These are phyloP conservation scores for Blastobotrys attinorum DNA, from an alignment of 805 yeast species.

Conservation along the genomic window DNA sequence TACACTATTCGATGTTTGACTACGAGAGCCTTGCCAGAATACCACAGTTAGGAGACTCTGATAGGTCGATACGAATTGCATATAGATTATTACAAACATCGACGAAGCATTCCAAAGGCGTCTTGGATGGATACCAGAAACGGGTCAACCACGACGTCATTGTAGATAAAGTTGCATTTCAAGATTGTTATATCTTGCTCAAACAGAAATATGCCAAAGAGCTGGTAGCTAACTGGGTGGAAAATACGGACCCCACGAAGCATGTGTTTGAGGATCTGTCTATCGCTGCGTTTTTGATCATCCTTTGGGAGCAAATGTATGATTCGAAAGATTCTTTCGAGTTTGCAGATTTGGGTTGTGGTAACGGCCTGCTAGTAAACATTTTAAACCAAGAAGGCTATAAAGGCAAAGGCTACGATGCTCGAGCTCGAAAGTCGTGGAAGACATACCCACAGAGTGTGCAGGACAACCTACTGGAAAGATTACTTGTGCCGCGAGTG, in stretches of 20 bases:
- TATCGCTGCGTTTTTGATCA: slow-evolving; percentile 88
- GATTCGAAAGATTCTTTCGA: slow-evolving; percentile 39
- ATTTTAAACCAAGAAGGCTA: slow-evolving; percentile 73
- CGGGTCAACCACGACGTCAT: slow-evolving; percentile 84
- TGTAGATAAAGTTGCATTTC: slow-evolving; percentile 75
- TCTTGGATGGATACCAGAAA: slow-evolving; percentile 75
- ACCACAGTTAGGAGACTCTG: slow-evolving; percentile 19
- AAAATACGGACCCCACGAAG: slow-evolving; percentile 87
- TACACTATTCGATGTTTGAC: slow-evolving; percentile 65
- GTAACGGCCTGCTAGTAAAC: slow-evolving; percentile 81
- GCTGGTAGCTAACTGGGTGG: slow-evolving; percentile 81
- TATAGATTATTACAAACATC: slow-evolving; percentile 72
- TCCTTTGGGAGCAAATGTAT: slow-evolving; percentile 62
- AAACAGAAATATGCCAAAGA: slow-evolving; percentile 74
- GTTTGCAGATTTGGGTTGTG: slow-evolving; percentile 90
- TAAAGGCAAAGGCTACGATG: slow-evolving; percentile 80
- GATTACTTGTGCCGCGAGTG: slow-evolving; percentile 73
- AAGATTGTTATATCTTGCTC: slow-evolving; percentile 67
- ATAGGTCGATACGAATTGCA: slow-evolving; percentile 76
- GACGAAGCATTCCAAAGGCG: slow-evolving; percentile 75
- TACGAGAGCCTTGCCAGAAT: neutral
- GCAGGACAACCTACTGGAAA: slow-evolving; percentile 54
- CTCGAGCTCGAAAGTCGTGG: slow-evolving; percentile 87
- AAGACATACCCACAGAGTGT: slow-evolving; percentile 58
- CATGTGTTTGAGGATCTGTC: slow-evolving; percentile 96